phyloP scores from a whole-genome alignment of 2,329 filamentous ascomycete genomes.

The Ophiocordyceps camponoti-saundersi region DNA sequence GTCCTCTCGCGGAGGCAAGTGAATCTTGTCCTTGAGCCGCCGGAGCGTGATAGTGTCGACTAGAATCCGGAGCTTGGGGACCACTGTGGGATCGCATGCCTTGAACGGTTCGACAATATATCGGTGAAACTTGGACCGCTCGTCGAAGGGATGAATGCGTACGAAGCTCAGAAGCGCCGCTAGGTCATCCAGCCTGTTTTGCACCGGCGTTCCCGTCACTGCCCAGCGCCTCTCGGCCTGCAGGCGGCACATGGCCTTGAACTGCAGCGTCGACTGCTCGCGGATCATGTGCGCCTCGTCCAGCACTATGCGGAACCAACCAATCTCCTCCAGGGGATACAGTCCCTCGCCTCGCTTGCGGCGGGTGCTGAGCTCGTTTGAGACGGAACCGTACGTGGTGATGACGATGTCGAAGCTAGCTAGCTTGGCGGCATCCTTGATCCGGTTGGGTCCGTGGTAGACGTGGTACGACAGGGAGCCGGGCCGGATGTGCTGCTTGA shows the following conservation, averaged over 20 bases:
- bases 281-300: conserved; percentile 94
- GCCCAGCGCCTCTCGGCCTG: conserved; percentile 79
- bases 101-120: conserved; percentile 80
- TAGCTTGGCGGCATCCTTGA: conserved; percentile 50
- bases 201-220: conserved; percentile 90
- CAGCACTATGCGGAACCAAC: conserved; percentile 86
- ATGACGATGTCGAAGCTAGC: conserved; percentile 68
- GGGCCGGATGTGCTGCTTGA: conserved; percentile 59
- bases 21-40: conserved; percentile 78
- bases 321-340: conserved; percentile 57
- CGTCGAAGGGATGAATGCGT: conserved; percentile 69
- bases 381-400: conserved; percentile 81
- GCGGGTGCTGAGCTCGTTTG: conserved; percentile 56
- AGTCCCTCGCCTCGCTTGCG: conserved; percentile 40
- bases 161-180: conserved; percentile 77
- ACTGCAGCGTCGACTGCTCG: conserved; percentile 64
- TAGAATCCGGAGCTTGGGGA: conserved; percentile 71
- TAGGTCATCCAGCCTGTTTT: conserved; percentile 84
- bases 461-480: conserved; percentile 55
- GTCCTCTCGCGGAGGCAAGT: conserved; percentile 61
- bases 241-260: conserved; percentile 67
- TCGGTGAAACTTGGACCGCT: conserved; percentile 56
- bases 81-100: conserved; percentile 63
- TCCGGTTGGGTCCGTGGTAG: conserved; percentile 71
- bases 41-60: conserved; percentile 91